These are phyloP conservation scores for Gentiana macrophylla DNA, from an alignment of 257 asterid genomes.

Conservation along the genomic window DNA sequence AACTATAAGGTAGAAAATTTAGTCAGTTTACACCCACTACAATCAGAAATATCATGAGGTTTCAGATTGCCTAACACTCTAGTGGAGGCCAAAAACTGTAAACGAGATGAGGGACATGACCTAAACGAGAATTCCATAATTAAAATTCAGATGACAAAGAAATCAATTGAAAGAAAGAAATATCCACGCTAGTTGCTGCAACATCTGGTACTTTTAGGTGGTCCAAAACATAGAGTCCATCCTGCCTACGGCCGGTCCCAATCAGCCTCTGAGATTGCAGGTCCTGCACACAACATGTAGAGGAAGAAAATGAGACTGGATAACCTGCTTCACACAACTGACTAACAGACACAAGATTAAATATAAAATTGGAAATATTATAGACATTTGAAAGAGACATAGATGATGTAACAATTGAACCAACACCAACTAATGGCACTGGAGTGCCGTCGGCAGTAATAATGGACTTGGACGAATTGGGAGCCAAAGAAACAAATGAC, in stretches of 20 bases:
- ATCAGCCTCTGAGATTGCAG: not conserved
- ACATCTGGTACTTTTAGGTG: not conserved
- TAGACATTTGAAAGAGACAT: not conserved
- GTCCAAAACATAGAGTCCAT: not conserved
- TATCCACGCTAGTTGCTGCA: not conserved
- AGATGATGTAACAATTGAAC: not conserved
- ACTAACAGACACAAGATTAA: not conserved
- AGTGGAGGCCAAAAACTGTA: not conserved
- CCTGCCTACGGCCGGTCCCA: slow-evolving; percentile 4
- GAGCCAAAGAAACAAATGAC: not conserved
- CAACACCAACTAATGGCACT: not conserved
- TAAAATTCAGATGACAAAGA: not conserved
- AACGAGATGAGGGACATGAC: not conserved
- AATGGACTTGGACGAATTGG: not conserved
- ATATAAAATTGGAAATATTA: not conserved
- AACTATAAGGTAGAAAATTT: not conserved
- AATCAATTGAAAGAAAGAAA: not conserved
- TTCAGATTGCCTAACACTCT: not conserved
- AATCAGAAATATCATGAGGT: not conserved
- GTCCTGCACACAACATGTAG: not conserved
- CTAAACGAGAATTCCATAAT: not conserved
- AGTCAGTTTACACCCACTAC: not conserved
- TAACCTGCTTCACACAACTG: not conserved
- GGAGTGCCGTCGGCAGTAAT: not conserved
- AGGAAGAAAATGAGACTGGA: not conserved